Conservation (phyloP, 2,329 filamentous ascomycete genomes). For the Colletotrichum tropicale region DNA sequence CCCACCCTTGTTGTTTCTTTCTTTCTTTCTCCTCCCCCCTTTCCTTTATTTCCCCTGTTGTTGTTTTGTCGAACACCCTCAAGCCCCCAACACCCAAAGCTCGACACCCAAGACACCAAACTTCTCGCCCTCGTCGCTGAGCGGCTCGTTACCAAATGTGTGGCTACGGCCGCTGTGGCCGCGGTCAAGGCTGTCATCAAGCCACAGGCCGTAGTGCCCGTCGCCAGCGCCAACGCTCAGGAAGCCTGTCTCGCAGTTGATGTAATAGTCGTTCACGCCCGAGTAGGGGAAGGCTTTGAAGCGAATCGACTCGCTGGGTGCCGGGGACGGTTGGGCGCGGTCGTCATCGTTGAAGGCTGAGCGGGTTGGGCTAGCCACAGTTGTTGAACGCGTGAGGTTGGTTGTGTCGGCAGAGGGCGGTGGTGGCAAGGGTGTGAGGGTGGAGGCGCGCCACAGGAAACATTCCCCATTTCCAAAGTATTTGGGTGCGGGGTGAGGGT, state of each 20-base stretch:
- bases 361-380: slow-evolving; percentile 32
- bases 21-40: not conserved
- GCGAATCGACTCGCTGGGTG: slow-evolving; percentile 76
- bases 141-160: slow-evolving; percentile 92
- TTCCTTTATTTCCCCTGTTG: not conserved
- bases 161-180: slow-evolving; percentile 84
- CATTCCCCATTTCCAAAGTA: slow-evolving; percentile 98
- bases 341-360: slow-evolving; percentile 20
- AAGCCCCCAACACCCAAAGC: slow-evolving; percentile 83
- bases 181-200: slow-evolving; percentile 83
- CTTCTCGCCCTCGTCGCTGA: slow-evolving; percentile 91
- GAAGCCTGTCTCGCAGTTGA: slow-evolving; percentile 86
- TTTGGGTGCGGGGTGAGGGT: slow-evolving; percentile 78
- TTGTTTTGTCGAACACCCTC: not conserved
- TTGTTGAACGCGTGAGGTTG: slow-evolving; percentile 48
- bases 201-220: slow-evolving; percentile 91
- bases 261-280: slow-evolving; percentile 95
- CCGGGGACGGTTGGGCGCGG: slow-evolving; percentile 37
- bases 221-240: slow-evolving; percentile 87
- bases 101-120: slow-evolving; percentile 92
- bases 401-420: slow-evolving; percentile 58
- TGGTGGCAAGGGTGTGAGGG: slow-evolving; percentile 56
- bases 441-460: slow-evolving; percentile 71
- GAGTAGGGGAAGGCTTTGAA: slow-evolving; percentile 98
- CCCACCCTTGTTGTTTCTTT: not conserved